Base-by-base conservation (phyloP, 2,329 filamentous ascomycete genomes). In the Periconia macrospinosa region DNA sequence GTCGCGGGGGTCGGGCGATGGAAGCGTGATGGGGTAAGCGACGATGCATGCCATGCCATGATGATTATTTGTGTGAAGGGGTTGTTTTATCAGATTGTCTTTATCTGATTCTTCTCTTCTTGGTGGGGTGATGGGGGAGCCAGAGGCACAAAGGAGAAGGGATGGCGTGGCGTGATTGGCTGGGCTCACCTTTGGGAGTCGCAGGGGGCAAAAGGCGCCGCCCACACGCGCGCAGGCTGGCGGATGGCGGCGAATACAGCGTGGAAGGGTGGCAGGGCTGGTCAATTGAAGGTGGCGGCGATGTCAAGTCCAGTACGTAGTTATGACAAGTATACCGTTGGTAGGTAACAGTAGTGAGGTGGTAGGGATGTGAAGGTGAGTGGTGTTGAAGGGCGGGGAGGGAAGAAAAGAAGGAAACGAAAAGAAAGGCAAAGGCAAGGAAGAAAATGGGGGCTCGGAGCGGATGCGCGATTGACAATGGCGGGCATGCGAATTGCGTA, bases 1-100 rank as follows among this genome's bases (percentile, higher is more conserved):
- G n/a, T n/a, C n/a, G n/a, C 13, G 40, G 18, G 18, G 7, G 45
- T 37, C 18, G 30, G n/a, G 37, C 10, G 17, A 37, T 40, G 46
- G n/a, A 17, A 8, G 19, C 46, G 46, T 40, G 46, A 48, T 59
- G 49, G 48, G 54, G 52, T 54, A 54, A 51, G 50, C 11, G 33
- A 6, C 11, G 11, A 37, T 3, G 15, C n/a, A n/a, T n/a, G n/a
- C n/a, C n/a, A n/a, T n/a, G n/a, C n/a, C n/a, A n/a, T 13, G 33
- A 10, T 3, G 5, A 37, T 3, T 3, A 14, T 37, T 37, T 37
- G n/a, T 37, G 33, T 27, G 23, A 27, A 27, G 8, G n/a, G 23
- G 23, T 27, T 5, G 23, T 27, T 37, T 37, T 37, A 37, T 37
- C 33, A 6, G 33, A 37, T 37, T 27, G 23, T 27, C 23, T 6